Percentiles rank a stretch among this genome's conserved stretches.
Evolutionary conservation across 257 asterid species (phyloP).

Genomic region (Scutellaria galericulata): DNA sequence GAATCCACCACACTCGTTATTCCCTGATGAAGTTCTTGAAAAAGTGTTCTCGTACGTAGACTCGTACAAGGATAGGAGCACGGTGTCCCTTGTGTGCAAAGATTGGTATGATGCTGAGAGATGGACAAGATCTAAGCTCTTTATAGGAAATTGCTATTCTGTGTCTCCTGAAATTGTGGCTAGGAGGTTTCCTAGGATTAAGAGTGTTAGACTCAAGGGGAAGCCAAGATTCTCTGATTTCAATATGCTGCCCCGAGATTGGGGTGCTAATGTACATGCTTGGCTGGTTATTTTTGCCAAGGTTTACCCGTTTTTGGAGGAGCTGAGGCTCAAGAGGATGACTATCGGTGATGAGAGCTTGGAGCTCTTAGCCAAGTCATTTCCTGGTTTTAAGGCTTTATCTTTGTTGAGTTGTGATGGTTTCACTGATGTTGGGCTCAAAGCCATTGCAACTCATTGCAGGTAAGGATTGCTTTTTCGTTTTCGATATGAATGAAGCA

Average conservation of each 20-base stretch:
- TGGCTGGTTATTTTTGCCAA: constrained; percentile 74
- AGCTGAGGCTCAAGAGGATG: constrained; percentile 85
- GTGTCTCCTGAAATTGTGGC: constrained; percentile 82
- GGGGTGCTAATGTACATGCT: constrained; percentile 81
- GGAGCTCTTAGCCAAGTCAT: constrained; percentile 76
- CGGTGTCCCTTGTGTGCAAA: constrained; percentile 76
- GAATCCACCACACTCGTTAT: constrained; percentile 46
- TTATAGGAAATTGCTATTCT: constrained; percentile 82
- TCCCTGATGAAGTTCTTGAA: constrained; percentile 85
- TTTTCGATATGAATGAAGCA: background rate
- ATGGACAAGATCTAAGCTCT: constrained; percentile 78
- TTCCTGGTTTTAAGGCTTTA: constrained; percentile 68
- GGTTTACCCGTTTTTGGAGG: constrained; percentile 81
- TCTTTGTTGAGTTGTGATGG: constrained; percentile 86
- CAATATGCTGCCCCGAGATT: constrained; percentile 67
- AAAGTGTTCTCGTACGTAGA: constrained; percentile 65
- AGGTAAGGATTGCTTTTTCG: constrained; percentile 46
- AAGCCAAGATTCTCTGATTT: constrained; percentile 86
- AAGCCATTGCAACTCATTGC: constrained; percentile 73
- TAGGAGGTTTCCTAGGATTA: constrained; percentile 68
- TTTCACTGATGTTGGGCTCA: constrained; percentile 70
- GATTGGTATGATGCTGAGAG: constrained; percentile 89
- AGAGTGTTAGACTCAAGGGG: constrained; percentile 73
- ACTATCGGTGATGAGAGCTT: constrained; percentile 72
- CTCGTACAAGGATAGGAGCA: constrained; percentile 66